Conservation (phyloP, 805 yeast genomes). For the Saccharomycopsis sp. region DNA sequence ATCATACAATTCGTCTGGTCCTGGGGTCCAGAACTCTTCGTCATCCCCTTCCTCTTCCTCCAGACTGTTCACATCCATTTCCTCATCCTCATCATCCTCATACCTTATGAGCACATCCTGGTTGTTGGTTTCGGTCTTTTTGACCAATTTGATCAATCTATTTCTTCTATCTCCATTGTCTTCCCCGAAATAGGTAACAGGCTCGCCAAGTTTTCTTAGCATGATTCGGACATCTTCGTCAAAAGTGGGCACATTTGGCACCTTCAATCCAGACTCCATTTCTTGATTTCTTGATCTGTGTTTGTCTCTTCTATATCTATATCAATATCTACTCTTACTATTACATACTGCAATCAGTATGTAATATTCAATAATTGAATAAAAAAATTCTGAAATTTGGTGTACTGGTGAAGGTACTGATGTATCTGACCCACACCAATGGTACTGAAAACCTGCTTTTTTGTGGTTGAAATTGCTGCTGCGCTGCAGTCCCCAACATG, state of each 20-base stretch:
- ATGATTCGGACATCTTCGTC: constrained; percentile 54
- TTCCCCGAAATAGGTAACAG: constrained; percentile 53
- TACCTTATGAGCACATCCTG: constrained; percentile 13
- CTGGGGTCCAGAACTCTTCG: constrained; percentile 85
- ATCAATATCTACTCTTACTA: too few relatives aligned
- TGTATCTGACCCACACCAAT: background rate
- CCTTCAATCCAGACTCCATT: background rate
- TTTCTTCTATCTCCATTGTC: constrained; percentile 53
- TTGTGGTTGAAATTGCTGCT: background rate
- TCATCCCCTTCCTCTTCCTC: constrained; percentile 46
- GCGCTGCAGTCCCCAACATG: background rate
- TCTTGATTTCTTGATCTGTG: background rate
- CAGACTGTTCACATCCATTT: constrained; percentile 22
- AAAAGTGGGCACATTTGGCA: constrained; percentile 45
- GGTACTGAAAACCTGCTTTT: background rate
- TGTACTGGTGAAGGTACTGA: background rate
- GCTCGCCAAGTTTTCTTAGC: constrained; percentile 48
- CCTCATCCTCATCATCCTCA: constrained; percentile 14
- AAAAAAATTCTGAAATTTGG: background rate
- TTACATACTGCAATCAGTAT: too few relatives aligned
- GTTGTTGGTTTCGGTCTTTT: constrained; percentile 27
- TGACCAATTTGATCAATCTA: constrained; percentile 44
- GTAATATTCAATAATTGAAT: background rate
- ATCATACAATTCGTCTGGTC: constrained; percentile 43
- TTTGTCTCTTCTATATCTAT: too few relatives aligned